Evolutionary conservation across 345 rosid species (phyloP).

Genomic region (Salix udensis): DNA sequence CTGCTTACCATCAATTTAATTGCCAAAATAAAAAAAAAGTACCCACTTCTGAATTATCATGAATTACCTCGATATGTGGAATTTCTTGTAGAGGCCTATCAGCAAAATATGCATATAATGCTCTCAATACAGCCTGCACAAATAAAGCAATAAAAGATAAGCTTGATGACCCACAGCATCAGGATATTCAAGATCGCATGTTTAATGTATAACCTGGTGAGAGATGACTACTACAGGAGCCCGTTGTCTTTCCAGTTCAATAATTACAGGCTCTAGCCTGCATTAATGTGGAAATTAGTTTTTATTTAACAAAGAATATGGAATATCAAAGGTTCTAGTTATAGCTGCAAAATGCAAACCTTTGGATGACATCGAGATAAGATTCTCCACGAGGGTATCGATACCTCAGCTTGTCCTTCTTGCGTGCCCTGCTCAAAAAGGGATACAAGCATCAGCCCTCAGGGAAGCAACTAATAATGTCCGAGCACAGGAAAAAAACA

Average conservation of each 20-base stretch:
- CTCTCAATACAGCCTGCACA: slow-evolving; percentile 93
- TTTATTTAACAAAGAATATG: slow-evolving; percentile 3
- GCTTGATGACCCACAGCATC: neutral
- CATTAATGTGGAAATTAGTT: slow-evolving; percentile 18
- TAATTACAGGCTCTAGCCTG: slow-evolving; percentile 98
- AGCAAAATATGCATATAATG: slow-evolving; percentile 98
- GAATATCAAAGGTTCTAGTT: neutral
- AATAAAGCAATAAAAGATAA: neutral
- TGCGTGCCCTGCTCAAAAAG: slow-evolving; percentile 52
- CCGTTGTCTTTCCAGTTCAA: slow-evolving; percentile 95
- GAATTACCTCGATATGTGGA: slow-evolving; percentile 88
- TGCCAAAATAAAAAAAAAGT: neutral
- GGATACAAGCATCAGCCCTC: neutral
- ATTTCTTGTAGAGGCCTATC: slow-evolving; percentile 96
- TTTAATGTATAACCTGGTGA: slow-evolving; percentile 70
- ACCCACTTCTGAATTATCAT: neutral
- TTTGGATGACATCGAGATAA: slow-evolving; percentile 96
- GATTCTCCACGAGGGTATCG: slow-evolving; percentile 99
- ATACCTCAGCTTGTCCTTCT: slow-evolving; percentile 88
- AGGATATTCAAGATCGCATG: slow-evolving; percentile 2
- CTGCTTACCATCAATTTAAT: neutral
- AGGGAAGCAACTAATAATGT: neutral
- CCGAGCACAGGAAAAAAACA: neutral
- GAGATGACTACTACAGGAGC: slow-evolving; percentile 97
- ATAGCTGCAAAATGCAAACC: slow-evolving; percentile 37